These are phyloP conservation scores for Saccharum hybrid DNA, from an alignment of 202 grass and related monocot genomes.

Conservation along the genomic window DNA sequence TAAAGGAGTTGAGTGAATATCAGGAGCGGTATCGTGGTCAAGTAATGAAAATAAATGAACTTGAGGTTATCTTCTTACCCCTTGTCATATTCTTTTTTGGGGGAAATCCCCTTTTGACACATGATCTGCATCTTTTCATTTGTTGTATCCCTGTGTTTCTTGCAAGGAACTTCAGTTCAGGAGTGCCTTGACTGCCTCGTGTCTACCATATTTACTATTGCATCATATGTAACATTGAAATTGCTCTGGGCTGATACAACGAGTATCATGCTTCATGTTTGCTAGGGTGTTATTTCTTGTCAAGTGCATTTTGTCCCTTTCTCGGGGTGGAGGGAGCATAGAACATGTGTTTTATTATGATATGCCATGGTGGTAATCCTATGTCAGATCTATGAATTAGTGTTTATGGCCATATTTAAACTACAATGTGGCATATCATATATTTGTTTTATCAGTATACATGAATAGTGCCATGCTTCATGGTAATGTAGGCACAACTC, in stretches of 20 bases:
- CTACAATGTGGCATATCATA: conserved; percentile 10
- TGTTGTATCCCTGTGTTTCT: background rate
- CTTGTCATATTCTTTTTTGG: background rate
- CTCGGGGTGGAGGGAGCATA: background rate
- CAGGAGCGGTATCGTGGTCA: conserved; percentile 62
- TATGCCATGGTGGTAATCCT: conserved; percentile 8
- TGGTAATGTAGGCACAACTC: conserved; percentile 63
- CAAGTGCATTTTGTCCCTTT: background rate
- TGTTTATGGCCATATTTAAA: conserved; percentile 12
- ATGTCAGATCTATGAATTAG: background rate
- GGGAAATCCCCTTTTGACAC: background rate
- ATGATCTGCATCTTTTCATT: background rate
- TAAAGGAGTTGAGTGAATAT: conserved; percentile 77
- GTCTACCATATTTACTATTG: conserved; percentile 12
- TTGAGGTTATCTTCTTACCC: conserved; percentile 60
- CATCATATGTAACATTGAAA: background rate
- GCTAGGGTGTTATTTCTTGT: background rate
- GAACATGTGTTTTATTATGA: background rate
- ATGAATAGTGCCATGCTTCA: conserved; percentile 29
- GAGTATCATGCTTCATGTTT: background rate
- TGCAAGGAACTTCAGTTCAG: background rate
- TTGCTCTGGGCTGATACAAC: background rate
- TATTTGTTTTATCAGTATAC: conserved; percentile 25
- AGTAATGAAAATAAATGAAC: conserved; percentile 74
- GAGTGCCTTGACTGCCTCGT: background rate